phyloP scores from a whole-genome alignment of 2,329 filamentous ascomycete genomes.

The Phoma sp. region DNA sequence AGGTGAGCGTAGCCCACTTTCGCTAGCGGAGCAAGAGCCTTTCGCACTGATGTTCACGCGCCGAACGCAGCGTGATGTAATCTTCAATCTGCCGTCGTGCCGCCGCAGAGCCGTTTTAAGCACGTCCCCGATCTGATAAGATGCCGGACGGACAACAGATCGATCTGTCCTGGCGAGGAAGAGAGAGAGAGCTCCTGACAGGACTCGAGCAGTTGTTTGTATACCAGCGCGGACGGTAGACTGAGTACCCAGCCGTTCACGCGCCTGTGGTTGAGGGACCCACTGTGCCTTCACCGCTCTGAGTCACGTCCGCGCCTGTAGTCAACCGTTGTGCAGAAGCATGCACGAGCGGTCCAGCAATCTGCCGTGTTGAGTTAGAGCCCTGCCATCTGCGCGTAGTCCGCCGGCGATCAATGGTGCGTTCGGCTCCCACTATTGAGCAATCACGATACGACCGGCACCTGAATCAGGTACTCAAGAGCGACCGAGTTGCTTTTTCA shows the following conservation, averaged over 20 bases:
- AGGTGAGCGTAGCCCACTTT: slow-evolving; percentile 7
- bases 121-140: slow-evolving; percentile 21
- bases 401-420: slow-evolving; percentile 14
- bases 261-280: slow-evolving; percentile 8
- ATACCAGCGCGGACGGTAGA: background rate
- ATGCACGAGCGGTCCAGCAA: slow-evolving; percentile 19
- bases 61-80: slow-evolving; percentile 20
- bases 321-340: slow-evolving; percentile 13
- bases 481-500: no score
- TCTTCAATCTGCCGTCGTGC: slow-evolving; percentile 11
- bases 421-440: slow-evolving; percentile 6
- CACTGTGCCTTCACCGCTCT: slow-evolving; percentile 26
- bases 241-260: slow-evolving; percentile 12
- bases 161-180: background rate
- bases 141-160: slow-evolving; percentile 2
- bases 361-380: slow-evolving; percentile 13
- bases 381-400: slow-evolving; percentile 6
- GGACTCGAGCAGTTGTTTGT: slow-evolving; percentile 1
- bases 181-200: background rate
- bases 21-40: slow-evolving; percentile 16
- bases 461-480: no score
- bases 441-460: background rate
- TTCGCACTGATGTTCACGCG: slow-evolving; percentile 18
- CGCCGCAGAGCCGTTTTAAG: slow-evolving; percentile 6
- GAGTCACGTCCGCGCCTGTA: slow-evolving; percentile 18